Base-by-base conservation (phyloP, 768 basidiomycete species). In the Solioccasus polychromus region DNA sequence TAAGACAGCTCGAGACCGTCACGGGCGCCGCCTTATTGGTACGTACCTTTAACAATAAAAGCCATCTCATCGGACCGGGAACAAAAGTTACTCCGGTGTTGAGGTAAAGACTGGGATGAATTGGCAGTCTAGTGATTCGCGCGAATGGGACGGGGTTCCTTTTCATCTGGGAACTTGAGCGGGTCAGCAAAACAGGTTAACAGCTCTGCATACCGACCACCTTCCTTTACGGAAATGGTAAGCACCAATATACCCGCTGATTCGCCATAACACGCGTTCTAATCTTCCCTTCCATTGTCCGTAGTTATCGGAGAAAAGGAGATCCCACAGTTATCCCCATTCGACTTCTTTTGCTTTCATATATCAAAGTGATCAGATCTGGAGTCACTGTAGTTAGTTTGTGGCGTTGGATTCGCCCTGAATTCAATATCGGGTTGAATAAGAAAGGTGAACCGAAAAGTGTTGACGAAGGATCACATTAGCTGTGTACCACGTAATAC, bases 121-220 rank as follows among this genome's bases (percentile, higher is more conserved):
- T n/a, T n/a, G n/a, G n/a, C n/a, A n/a, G n/a, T n/a, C n/a, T n/a
- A 3, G 29, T 32, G 39, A 23, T 52, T 52, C 42, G 17, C 29
- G 30, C 42, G 51, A 10, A 28, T 12, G 34, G 17, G 3, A 40
- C 29, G 42, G 43, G 14, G 1, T n/a, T 32, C 34, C 25, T n/a
- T 30, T 50, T 26, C 36, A 35, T 32, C 22, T 18, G 20, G 18
- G 36, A 29, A 42, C 6, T n/a, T 19, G 28, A 34, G 23, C 20
- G 26, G 8, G 9, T 10, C 1, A 38, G 26, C 23, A 22, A 29
- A 26, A 22, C 24, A 19, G 17, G 25, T 19, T n/a, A 22, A 26
- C 15, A 8, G 22, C 7, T 10, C 10, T 42, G 8, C 38, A n/a
- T n/a, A 36, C 40, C 17, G 6, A 36, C 31, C 12, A 25, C 11